Evolutionary conservation across 208 protist genomes (phyloP).

Genomic region (Balamuthia mandrillaris): DNA sequence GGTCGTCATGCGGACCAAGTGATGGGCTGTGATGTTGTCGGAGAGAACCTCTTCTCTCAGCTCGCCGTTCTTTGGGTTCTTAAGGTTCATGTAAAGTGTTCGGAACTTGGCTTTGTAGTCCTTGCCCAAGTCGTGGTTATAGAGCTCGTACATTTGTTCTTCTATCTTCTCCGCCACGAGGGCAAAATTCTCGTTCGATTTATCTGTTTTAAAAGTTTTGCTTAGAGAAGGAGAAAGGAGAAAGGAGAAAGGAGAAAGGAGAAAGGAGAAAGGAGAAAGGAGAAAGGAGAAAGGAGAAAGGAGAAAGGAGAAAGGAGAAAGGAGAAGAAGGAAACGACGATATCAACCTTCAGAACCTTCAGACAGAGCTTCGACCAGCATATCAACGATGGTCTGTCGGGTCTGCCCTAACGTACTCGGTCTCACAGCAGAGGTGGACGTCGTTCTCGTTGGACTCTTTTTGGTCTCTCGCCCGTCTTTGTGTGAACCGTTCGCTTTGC

Average conservation of each 20-base stretch:
- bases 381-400: too few species aligned
- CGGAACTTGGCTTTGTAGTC: constrained; percentile 38
- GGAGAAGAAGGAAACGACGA: too few species aligned
- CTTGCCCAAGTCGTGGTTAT: neutral
- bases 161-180: neutral
- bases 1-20: neutral
- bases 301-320: neutral
- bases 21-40: neutral
- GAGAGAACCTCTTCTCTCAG: neutral
- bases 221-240: too few species aligned
- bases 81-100: constrained; percentile 8
- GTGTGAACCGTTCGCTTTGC: too few species aligned
- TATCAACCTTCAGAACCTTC: too few species aligned
- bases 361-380: too few species aligned
- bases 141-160: neutral
- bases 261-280: neutral
- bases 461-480: too few species aligned
- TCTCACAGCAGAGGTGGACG: too few species aligned
- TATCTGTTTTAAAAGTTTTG: too few species aligned
- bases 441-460: too few species aligned
- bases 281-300: neutral
- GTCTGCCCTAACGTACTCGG: too few species aligned
- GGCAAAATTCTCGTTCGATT: neutral
- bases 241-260: too few species aligned
- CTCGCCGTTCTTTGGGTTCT: constrained; percentile 24